These are phyloP conservation scores for Zoysia japonica DNA, from an alignment of 176 grass and related monocot species.

Conservation along the genomic window DNA sequence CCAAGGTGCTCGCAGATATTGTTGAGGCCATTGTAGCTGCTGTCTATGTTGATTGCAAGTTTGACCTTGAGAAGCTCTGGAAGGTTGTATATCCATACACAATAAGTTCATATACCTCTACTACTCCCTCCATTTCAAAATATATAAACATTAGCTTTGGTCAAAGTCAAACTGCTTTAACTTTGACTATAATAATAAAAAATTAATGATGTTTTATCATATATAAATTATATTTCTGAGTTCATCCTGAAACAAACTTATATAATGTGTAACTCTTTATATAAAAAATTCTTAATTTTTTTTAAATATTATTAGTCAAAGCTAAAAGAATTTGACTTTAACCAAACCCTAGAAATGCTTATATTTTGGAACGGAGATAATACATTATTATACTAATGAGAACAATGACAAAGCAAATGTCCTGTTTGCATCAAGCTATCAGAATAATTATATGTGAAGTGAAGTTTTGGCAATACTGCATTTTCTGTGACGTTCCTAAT, in stretches of 20 bases:
- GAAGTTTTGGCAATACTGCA: neutral
- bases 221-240: too few relatives aligned
- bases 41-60: constrained; percentile 77
- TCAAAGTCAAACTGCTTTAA: too few relatives aligned
- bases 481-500: constrained; percentile 9
- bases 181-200: too few relatives aligned
- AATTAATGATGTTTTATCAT: too few relatives aligned
- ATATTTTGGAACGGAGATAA: too few relatives aligned
- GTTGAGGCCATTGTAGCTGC: constrained; percentile 70
- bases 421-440: neutral
- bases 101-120: neutral
- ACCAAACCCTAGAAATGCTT: too few relatives aligned
- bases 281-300: too few relatives aligned
- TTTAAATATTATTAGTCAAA: too few relatives aligned
- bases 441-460: neutral
- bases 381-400: neutral
- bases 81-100: constrained; percentile 48
- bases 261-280: too few relatives aligned
- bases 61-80: constrained; percentile 73
- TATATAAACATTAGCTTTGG: too few relatives aligned
- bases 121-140: neutral
- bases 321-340: too few relatives aligned
- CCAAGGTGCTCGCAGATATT: constrained; percentile 82
- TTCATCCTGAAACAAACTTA: too few relatives aligned
- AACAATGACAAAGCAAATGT: neutral